These are phyloP conservation scores for Calonectria leucothoes DNA, from an alignment of 2,329 filamentous ascomycete genomes.

Conservation along the genomic window DNA sequence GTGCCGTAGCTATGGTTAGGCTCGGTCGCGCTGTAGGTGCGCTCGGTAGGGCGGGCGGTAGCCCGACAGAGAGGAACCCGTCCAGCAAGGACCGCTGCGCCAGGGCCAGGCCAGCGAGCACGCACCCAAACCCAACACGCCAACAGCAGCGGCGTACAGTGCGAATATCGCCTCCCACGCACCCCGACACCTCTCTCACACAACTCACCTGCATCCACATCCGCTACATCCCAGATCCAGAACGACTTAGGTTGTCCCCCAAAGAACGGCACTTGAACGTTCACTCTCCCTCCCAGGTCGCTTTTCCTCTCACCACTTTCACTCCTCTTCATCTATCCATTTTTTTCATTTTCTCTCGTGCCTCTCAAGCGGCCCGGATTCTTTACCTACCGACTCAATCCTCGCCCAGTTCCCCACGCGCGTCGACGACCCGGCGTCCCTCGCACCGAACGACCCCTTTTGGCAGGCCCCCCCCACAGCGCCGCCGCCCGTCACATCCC, in stretches of 20 bases:
- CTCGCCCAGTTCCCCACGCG: conserved; percentile 31
- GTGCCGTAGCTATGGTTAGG: neutral
- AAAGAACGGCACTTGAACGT: conserved; percentile 30
- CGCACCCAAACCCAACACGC: neutral
- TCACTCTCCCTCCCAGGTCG: conserved; percentile 35
- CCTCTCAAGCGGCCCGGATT: conserved; percentile 28
- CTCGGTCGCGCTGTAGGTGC: neutral
- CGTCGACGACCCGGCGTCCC: conserved; percentile 41
- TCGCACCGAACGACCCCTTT: conserved; percentile 47
- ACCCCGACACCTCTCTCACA: conserved; percentile 19
- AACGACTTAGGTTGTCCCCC: conserved; percentile 37
- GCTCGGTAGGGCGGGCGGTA: neutral
- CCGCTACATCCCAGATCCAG: conserved; percentile 37
- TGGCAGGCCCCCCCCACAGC: conserved; percentile 42
- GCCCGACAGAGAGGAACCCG: neutral
- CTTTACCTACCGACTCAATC: conserved; percentile 30
- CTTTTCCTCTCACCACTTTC: conserved; percentile 26
- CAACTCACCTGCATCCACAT: conserved; percentile 37
- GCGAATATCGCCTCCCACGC: conserved; percentile 11
- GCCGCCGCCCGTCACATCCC: conserved; percentile 39
- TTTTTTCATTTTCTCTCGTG: conserved; percentile 32
- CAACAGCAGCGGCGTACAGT: conserved; percentile 9
- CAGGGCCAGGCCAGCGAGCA: neutral
- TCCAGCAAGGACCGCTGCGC: neutral
- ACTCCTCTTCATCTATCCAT: conserved; percentile 32